phyloP scores from a whole-genome alignment of 441 rosid genomes.

The Jatropha podagrica region DNA sequence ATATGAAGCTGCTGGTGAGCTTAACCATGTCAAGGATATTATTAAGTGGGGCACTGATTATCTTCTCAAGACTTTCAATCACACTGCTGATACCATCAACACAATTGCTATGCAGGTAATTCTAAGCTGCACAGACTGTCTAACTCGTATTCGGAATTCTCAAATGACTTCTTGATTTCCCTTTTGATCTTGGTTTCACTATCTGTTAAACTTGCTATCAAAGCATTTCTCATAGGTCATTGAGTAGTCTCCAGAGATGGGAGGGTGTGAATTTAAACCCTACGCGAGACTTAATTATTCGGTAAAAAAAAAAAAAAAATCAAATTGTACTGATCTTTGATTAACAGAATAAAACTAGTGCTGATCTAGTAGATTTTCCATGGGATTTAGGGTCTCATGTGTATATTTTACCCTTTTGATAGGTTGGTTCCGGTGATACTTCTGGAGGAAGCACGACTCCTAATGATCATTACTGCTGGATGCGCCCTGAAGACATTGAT shows the following conservation, averaged over 20 bases:
- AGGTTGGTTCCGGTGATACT: constrained; percentile 82
- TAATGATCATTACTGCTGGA: constrained; percentile 93
- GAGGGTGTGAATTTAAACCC: background rate
- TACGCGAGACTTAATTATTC: background rate
- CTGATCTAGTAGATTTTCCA: background rate
- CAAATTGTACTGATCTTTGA: background rate
- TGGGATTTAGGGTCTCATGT: background rate
- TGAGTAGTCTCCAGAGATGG: background rate
- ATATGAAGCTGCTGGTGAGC: constrained; percentile 90
- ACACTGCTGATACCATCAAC: constrained; percentile 57
- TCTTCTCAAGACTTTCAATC: constrained; percentile 73
- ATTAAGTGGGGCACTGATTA: constrained; percentile 83
- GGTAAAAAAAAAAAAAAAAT: too few species aligned
- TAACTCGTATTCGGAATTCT: background rate
- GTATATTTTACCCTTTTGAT: constrained; percentile 3
- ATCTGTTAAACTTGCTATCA: background rate
- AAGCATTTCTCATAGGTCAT: background rate
- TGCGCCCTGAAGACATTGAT: constrained; percentile 96
- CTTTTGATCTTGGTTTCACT: background rate
- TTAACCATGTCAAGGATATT: constrained; percentile 62
- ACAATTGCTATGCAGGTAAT: constrained; percentile 66
- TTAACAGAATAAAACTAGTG: too few species aligned
- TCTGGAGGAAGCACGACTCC: constrained; percentile 60
- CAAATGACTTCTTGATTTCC: background rate
- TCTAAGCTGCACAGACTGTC: background rate